Base-by-base conservation (phyloP, 2,329 filamentous ascomycete genomes). In the Cladosporium sp. region DNA sequence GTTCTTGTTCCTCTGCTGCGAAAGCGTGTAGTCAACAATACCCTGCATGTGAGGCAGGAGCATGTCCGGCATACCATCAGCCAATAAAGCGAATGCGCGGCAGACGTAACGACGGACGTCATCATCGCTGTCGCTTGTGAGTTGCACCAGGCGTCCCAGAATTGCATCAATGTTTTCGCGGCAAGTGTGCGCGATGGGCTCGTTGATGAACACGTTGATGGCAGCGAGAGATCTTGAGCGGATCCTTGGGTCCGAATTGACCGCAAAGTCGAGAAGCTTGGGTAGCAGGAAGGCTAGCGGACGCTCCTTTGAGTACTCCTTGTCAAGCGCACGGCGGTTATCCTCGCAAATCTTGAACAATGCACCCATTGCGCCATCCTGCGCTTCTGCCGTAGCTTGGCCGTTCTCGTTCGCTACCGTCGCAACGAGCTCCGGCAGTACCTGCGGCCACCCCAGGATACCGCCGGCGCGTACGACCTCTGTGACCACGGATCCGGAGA, bases 281-380 rank as follows among this genome's bases (percentile, higher is more conserved):
- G 95, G 95, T 58, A 98, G 89, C 54, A 99, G 88, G 72, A 93
- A 90, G 76, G 91, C 90, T 67, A 98, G 86, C 1, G 95, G 95
- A 65, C 93, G 86, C 78, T 97, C 90, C 67, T 93, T 92, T 74
- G 93, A 89, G 76, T 96, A 92, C 69, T 97, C 92, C 72, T 89
- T 89, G 79, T 96, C 92, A 63, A 99, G 83, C 66, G 92, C 84
- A 76, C 91, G 92, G 74, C 88, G 89, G 80, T 96, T 97, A 80
- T 99, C 95, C 79, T 99, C 95, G 79, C 95, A 99, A 67, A 99
- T 93, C 83, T 98, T 98, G 76, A 90, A 83, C 78, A 99, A 84
- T 57, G 95, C 93, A 58, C 91, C 88, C 91, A 98, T 97, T 71
- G 92, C 93, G 67, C 93, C 93, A 77, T 99, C 94, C 76, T 97